Evolutionary conservation across 208 protist species (phyloP).

Genomic region (Acanthamoeba castellanii): DNA sequence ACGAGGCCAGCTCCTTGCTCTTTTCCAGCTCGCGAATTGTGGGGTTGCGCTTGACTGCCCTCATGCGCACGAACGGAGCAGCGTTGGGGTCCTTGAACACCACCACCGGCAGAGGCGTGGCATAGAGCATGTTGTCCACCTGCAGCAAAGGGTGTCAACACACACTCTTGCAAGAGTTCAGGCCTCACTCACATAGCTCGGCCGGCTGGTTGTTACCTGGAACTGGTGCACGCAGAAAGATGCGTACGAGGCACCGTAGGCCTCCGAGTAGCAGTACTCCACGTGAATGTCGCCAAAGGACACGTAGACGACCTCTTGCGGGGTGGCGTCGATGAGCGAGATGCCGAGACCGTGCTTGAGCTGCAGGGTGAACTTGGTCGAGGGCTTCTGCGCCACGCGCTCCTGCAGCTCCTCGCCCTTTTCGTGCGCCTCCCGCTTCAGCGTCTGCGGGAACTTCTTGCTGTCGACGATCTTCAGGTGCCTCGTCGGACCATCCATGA

Average conservation of each 20-base stretch:
- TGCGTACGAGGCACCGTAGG: slow-evolving; percentile 32
- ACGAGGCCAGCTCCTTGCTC: slow-evolving; percentile 5
- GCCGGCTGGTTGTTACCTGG: background rate
- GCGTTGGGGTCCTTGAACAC: slow-evolving; percentile 48
- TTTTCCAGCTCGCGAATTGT: background rate
- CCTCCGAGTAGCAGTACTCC: slow-evolving; percentile 41
- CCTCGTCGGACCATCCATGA: slow-evolving; percentile 63
- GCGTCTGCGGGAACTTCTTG: slow-evolving; percentile 52
- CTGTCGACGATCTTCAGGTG: slow-evolving; percentile 59
- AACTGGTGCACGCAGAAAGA: slow-evolving; percentile 52
- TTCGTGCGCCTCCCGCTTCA: slow-evolving; percentile 23
- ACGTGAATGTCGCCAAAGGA: slow-evolving; percentile 12
- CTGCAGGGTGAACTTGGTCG: slow-evolving; percentile 52
- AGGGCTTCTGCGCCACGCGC: slow-evolving; percentile 22
- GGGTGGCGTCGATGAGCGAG: slow-evolving; percentile 67
- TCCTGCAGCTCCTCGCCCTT: slow-evolving; percentile 34
- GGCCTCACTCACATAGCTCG: background rate
- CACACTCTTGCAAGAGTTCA: background rate
- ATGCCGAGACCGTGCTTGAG: slow-evolving; percentile 66
- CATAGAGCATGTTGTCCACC: slow-evolving; percentile 75
- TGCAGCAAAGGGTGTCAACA: background rate
- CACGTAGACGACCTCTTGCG: slow-evolving; percentile 58
- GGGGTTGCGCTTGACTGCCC: slow-evolving; percentile 18
- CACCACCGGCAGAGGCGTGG: slow-evolving; percentile 66
- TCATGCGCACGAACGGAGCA: slow-evolving; percentile 19